A percentile compares a stretch with the other conserved stretches of the same genome.
These are phyloP conservation scores for Claviceps fusiformis DNA, from an alignment of 2,329 filamentous ascomycete genomes.

Conservation along the genomic window DNA sequence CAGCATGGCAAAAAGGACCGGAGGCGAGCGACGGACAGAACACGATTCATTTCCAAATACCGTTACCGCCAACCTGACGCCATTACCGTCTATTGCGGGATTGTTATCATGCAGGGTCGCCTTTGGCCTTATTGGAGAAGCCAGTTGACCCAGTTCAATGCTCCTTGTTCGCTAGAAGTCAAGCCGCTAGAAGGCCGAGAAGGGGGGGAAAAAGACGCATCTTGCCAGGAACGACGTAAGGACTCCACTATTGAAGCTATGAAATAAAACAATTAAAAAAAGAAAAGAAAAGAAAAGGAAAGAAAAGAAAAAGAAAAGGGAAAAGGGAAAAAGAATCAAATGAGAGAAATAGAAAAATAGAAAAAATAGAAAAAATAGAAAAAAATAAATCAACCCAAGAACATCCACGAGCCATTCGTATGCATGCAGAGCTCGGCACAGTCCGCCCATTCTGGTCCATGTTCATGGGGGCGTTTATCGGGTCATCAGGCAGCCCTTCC, in stretches of 20 bases:
- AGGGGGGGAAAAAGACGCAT: constrained; percentile 4
- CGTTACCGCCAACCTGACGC: too few species aligned
- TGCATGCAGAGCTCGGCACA: neutral
- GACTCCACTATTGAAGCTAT: constrained; percentile 1
- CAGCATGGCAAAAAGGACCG: neutral
- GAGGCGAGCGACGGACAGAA: neutral
- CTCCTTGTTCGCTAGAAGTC: neutral
- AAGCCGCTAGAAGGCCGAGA: neutral
- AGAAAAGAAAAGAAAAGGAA: too few species aligned
- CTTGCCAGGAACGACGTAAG: neutral
- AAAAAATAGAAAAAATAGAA: constrained; percentile 1
- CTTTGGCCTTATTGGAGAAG: neutral
- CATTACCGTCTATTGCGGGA: neutral
- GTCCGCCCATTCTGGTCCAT: neutral
- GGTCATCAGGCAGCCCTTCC: neutral
- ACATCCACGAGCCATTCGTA: neutral
- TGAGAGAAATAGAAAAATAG: too few species aligned
- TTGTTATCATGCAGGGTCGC: constrained; percentile 3
- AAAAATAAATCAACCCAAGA: too few species aligned
- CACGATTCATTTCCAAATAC: neutral
- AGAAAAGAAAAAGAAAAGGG: too few species aligned
- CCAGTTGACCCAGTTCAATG: neutral
- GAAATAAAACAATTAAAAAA: neutral
- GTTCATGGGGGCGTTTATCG: too few species aligned
- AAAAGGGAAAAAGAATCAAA: too few species aligned